phyloP scores from a whole-genome alignment of 176 grass and related monocot genomes.

The Carex pumila region DNA sequence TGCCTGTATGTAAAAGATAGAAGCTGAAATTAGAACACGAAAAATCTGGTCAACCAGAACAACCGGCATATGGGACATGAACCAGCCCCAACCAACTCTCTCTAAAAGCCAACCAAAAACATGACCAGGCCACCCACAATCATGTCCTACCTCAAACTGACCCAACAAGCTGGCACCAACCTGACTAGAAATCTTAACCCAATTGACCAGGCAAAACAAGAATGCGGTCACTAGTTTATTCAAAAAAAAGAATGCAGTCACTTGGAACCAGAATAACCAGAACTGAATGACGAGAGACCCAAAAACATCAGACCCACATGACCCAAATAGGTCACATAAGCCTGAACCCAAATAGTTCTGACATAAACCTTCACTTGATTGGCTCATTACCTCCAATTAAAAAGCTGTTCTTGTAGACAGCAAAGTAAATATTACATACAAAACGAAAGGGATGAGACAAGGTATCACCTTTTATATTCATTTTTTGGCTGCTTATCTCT shows the following conservation, averaged over 20 bases:
- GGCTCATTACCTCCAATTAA: not conserved
- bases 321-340: not conserved
- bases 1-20: constrained; percentile 1
- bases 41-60: not conserved
- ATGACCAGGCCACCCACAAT: not conserved
- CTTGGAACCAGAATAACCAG: not conserved
- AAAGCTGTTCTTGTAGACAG: not conserved
- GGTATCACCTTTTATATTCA: constrained; percentile 5
- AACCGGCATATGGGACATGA: not conserved
- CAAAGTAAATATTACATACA: not conserved
- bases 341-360: not conserved
- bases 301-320: not conserved
- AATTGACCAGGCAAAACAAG: not conserved
- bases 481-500: not conserved
- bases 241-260: not conserved
- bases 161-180: not conserved
- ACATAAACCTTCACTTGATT: not conserved
- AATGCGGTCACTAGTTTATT: no score
- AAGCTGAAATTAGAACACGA: not conserved
- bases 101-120: not conserved
- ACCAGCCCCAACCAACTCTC: not conserved
- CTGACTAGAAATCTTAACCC: not conserved
- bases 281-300: not conserved
- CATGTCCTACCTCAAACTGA: not conserved
- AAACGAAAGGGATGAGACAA: not conserved